Percentiles rank a stretch among this genome's conserved stretches.
Evolutionary conservation across 768 basidiomycete species (phyloP).

Genomic region (Boletus vermiculosoides): DNA sequence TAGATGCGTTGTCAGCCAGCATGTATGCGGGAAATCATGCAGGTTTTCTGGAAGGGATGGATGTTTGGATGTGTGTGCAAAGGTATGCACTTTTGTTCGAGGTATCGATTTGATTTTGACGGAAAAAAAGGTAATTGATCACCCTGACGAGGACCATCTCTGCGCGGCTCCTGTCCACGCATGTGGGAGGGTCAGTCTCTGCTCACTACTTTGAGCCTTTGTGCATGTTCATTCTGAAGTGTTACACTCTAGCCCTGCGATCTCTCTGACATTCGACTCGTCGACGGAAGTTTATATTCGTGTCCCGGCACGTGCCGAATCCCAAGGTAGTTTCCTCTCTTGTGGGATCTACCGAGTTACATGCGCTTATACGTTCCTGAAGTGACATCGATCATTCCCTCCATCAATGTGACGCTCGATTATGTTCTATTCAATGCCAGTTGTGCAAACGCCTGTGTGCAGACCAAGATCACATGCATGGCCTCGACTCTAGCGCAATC

Average conservation of each 20-base stretch:
- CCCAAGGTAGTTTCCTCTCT: slow-evolving; percentile 35
- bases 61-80: slow-evolving; percentile 51
- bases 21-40: slow-evolving; percentile 58
- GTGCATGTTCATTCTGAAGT: background rate
- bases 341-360: background rate
- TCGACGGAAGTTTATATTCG: slow-evolving; percentile 34
- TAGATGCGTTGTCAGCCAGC: slow-evolving; percentile 52
- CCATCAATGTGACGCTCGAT: slow-evolving; percentile 51
- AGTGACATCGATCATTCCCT: slow-evolving; percentile 46
- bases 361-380: background rate
- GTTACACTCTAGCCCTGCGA: slow-evolving; percentile 39
- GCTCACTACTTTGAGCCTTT: too few relatives aligned
- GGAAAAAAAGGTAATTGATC: slow-evolving; percentile 41
- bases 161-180: slow-evolving; percentile 54
- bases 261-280: slow-evolving; percentile 31
- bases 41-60: slow-evolving; percentile 45
- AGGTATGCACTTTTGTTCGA: slow-evolving; percentile 33
- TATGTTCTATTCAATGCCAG: slow-evolving; percentile 54
- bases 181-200: slow-evolving; percentile 48
- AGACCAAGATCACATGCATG: slow-evolving; percentile 51
- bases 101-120: background rate
- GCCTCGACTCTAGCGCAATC: slow-evolving; percentile 35
- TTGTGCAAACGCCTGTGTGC: slow-evolving; percentile 56
- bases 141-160: slow-evolving; percentile 48
- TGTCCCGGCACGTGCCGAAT: slow-evolving; percentile 45